These are phyloP conservation scores for Pleurotus sapidus DNA, from an alignment of 768 basidiomycete genomes.

Conservation along the genomic window DNA sequence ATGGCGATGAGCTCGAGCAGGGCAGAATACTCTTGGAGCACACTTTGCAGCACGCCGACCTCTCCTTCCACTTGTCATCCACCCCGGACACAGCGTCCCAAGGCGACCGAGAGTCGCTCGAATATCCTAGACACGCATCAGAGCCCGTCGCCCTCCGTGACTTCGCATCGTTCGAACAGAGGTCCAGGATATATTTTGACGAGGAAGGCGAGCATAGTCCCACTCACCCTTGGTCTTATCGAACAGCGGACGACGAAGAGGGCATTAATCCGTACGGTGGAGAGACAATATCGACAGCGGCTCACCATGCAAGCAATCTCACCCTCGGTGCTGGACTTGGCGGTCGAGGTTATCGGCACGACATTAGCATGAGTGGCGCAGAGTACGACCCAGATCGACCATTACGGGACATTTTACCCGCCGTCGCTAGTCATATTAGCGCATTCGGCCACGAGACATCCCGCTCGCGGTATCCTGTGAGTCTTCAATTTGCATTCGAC, in stretches of 20 bases:
- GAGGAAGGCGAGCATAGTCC: slow-evolving; percentile 40
- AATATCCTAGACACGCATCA: slow-evolving; percentile 71
- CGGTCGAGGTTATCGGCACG: slow-evolving; percentile 45
- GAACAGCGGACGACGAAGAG: slow-evolving; percentile 58
- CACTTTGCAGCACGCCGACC: slow-evolving; percentile 70
- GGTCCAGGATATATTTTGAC: slow-evolving; percentile 54
- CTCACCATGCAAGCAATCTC: slow-evolving; percentile 86
- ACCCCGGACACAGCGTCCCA: slow-evolving; percentile 31
- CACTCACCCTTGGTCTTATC: slow-evolving; percentile 56
- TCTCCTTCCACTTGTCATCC: slow-evolving; percentile 70
- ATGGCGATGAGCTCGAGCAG: slow-evolving; percentile 72
- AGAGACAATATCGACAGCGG: slow-evolving; percentile 77
- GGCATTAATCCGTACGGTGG: slow-evolving; percentile 65
- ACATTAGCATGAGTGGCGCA: slow-evolving; percentile 64
- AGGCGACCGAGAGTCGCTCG: slow-evolving; percentile 50
- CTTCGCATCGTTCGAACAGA: slow-evolving; percentile 59
- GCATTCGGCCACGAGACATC: slow-evolving; percentile 53
- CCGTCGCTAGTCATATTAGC: slow-evolving; percentile 53
- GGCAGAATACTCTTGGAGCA: slow-evolving; percentile 77
- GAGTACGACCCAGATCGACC: slow-evolving; percentile 88
- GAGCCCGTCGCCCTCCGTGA: slow-evolving; percentile 54
- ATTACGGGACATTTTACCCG: slow-evolving; percentile 67
- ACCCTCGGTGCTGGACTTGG: slow-evolving; percentile 84
- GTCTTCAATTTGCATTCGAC: slow-evolving; percentile 17
- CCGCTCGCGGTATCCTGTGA: slow-evolving; percentile 46